Base-by-base conservation (phyloP, 345 rosid species). In the Lepidium sativum region DNA sequence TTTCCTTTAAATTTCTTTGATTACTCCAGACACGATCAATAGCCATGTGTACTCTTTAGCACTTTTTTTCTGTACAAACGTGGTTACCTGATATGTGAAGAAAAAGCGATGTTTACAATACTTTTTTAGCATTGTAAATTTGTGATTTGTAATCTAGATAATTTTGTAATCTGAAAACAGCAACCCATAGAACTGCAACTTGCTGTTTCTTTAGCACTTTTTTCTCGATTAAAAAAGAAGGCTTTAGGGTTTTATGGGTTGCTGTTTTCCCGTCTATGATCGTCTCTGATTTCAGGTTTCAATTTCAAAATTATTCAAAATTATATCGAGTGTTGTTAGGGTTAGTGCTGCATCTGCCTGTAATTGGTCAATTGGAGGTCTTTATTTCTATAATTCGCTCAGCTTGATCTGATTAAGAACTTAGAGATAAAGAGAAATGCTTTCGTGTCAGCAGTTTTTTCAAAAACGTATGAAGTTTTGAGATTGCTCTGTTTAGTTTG, bases 221-320 rank as follows among this genome's bases (percentile, higher is more conserved):
- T n/a, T 27, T 18, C 4, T n/a, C 41, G 38, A 44, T 35, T n/a
- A 29, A 18, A 15, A 13, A 8, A 31, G 10, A 62, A 45, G 2
- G 35, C 29, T 4, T 44, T 65, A 16, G 64, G 45, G 58, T 43
- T 51, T 50, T 47, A 9, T 69, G 11, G 18, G 50, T n/a, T 57
- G 5, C 1, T 29, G 53, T 55, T 27, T 6, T 25, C 6, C 16
- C n/a, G 47, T 60, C 15, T 54, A 7, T 27, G 31, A 27, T 21
- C 25, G 25, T 51, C 29, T 43, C n/a, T 70, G 27, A 49, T 73
- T 71, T 43, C 68, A 56, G 35, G 57, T 53, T 71, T 32, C 61
- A 17, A 42, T 66, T 17, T 15, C 5, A 0, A 51, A 51, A 60
- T 54, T 41, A n/a, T 3, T 53, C 13, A 10, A 35, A 11, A 14